Base-by-base conservation (phyloP, 2,329 filamentous ascomycete genomes). In the Biscogniauxia mediterranea region DNA sequence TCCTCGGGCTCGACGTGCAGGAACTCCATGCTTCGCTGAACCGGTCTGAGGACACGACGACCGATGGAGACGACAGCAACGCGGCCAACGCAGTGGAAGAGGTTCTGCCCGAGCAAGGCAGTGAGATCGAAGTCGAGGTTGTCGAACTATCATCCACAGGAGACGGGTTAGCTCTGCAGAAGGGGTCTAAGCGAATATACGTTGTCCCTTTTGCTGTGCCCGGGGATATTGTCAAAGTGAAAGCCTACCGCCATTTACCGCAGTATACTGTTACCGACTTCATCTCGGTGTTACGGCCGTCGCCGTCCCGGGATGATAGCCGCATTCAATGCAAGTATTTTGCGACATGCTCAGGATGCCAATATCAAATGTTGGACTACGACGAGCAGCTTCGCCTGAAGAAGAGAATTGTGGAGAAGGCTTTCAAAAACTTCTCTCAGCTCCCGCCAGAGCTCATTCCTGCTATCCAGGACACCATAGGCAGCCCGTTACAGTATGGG, bases 321-420 rank as follows among this genome's bases (percentile, higher is more conserved):
- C 86, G 91, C 21, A 83, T 96, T 68, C 83, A 83, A 60, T 99
- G 95, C 80, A 84, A 86, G 69, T 98, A 99, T 81, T 99, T 99
- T 73, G 81, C 86, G 50, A 84, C 83, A 58, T 99, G 95, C 77
- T 91, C 90, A 9, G 95, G 95, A 32, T 99, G 95, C 74, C 95
- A 99, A 77, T 93, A 98, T 76, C 95, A 99, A 79, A 97, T 98
- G 92, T 85, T 99, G 65, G 87, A 92, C 58, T 98, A 98, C 75
- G 78, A 84, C 28, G 90, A 93, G 69, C 95, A 99, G 75, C 85
- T 99, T 26, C 82, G 81, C 52, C 89, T 94, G 77, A 99, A 99
- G 81, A 88, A 85, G 73, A 83, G 85, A 61, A 90, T 98, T 63
- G 88, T 99, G 53, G 91, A 96, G 71, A 96, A 95, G 73, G 95